Conservation (phyloP, 2,329 filamentous ascomycete species). For the Fusarium sp. region DNA sequence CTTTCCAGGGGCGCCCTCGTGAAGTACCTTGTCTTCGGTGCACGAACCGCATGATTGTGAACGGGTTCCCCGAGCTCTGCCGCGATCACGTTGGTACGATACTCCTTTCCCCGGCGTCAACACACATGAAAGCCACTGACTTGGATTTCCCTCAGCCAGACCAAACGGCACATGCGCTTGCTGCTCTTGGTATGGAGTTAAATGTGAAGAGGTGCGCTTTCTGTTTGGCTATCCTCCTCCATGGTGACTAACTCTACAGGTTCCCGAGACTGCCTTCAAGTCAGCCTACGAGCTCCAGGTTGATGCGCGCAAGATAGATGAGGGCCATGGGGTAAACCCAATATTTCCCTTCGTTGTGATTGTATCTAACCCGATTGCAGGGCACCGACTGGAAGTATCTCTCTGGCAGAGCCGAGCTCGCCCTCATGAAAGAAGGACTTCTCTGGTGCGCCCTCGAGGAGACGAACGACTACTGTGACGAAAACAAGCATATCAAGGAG, state of each 20-base stretch:
- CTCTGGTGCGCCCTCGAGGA: neutral
- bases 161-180: neutral
- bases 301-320: neutral
- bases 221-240: neutral
- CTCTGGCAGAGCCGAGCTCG: neutral
- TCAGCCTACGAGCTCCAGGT: neutral
- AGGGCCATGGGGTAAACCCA: neutral
- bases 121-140: neutral
- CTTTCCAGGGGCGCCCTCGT: neutral
- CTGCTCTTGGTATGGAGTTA: neutral
- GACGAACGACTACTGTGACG: neutral
- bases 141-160: neutral
- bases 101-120: neutral
- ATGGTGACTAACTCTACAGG: neutral
- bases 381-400: neutral
- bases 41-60: neutral
- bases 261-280: neutral
- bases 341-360: neutral
- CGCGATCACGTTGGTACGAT: neutral
- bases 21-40: neutral
- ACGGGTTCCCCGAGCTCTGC: neutral
- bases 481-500: neutral
- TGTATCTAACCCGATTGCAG: neutral
- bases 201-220: neutral
- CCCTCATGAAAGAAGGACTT: neutral